Evolutionary conservation across 2,329 filamentous ascomycete genomes (phyloP), one percentile per base, ranked within the genome.

Genomic region (Capronia epimyces): DNA sequence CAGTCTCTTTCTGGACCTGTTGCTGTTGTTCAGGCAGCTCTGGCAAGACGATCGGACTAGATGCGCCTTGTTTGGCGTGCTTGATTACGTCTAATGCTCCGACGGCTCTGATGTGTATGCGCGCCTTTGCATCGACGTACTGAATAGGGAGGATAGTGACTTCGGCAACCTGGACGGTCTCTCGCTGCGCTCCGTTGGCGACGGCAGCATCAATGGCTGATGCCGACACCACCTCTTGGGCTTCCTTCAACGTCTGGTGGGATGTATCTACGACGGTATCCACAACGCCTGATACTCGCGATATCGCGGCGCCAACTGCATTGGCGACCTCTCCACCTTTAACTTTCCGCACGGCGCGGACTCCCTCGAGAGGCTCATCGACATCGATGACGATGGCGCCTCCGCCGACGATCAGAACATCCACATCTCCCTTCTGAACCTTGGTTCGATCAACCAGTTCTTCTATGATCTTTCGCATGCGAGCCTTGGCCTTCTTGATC

Each of bases 301-400:
- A 79, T 50, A 80, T 81, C 1, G 81, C 81, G 7, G 81, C 81
- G 1, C 81, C 81, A 8, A 84, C 80, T 0, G 81, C 81, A 60
- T 84, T 84, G 7, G 82, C 81, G 1, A 84, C 78, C 2, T 74
- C 75, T 1, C 78, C 76, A 69, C 74, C 81, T 34, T 73, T 67
- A 0, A 79, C 79, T 55, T 77, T 80, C 39, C 81, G 64, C 1
- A 83, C 76, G 25, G 66, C 69, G 52, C 76, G 79, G 7, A 79
- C 80, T 1, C 80, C 80, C 25, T 68, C 67, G 0, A 84, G 67
- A 20, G 34, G 34, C 16, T 37, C 34, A 15, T 72, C 64, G 29
- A 77, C 69, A 0, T 79, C 80, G 0, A 77, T 75, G 37, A 84
- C 72, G 8, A 83, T 69, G 1, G 80, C 78, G 3, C 82, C 82